Base-by-base conservation (phyloP, 2,329 filamentous ascomycete genomes). In the Neofusicoccum sp. region DNA sequence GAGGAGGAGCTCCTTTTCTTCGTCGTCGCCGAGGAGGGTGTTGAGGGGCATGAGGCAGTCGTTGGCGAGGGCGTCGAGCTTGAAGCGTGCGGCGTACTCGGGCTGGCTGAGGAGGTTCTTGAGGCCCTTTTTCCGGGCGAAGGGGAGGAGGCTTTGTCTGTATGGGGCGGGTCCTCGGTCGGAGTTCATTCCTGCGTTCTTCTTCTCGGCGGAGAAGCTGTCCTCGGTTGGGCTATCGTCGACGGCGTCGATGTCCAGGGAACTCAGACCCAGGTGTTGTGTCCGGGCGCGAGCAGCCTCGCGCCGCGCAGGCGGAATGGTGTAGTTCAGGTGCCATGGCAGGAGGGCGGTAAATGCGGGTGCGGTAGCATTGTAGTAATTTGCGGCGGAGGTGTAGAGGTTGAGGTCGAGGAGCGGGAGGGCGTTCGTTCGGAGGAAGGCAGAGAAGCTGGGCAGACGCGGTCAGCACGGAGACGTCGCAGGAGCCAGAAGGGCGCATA, bases 241-340 rank as follows among this genome's bases (percentile, higher is more conserved):
- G 34, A 76, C 71, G 33, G 71, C 72, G 60, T 78, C 75, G 30
- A 80, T 73, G 62, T 81, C 79, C 40, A 81, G 69, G 63, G 73
- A 76, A 14, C 75, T 76, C 41, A 81, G 68, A n/a, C 78, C 77
- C 43, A 82, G 71, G 63, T 81, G 77, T 30, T 75, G 71, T 8
- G 90, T 93, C 65, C 88, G 83, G 64, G 80, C 76, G 69, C 89
- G 84, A 31, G 93, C 92, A 38, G 85, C 81, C 9, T 86, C 80
- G 53, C 92, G 89, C 58, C 91, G 80, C 60, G 85, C 80, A 0
- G 89, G 87, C 2, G 93, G 93, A 4, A 96, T 81, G 43, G 89
- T 89, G 85, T 95, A 99, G 68, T 93, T 93, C 64, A 92, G 82
- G 16, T 95, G 92, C 81, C 95, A 96, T 41, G 89, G 85, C 40